A percentile compares a stretch with the other conserved stretches of the same genome.
Evolutionary conservation across 108 stramenopile genomes (phyloP).

Genomic region (Chaetoceros tenuissimus): DNA sequence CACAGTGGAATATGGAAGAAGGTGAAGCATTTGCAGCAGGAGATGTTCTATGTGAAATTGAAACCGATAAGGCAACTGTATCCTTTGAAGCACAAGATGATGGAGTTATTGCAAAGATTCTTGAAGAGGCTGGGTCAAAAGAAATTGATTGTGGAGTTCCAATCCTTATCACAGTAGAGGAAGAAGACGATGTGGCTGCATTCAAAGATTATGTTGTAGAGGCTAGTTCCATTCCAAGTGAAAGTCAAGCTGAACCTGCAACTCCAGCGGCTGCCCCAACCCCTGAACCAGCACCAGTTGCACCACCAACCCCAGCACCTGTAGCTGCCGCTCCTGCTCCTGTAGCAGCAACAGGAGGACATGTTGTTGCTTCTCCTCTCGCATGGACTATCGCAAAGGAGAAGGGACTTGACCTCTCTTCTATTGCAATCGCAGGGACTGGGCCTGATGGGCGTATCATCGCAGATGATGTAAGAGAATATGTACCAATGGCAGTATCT

Average conservation of each 20-base stretch:
- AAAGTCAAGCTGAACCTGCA: conserved; percentile 20
- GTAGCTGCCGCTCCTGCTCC: conserved; percentile 21
- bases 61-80: conserved; percentile 99
- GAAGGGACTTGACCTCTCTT: conserved; percentile 63
- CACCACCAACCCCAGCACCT: conserved; percentile 34
- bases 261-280: conserved; percentile 21
- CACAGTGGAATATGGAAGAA: conserved; percentile 74
- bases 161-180: conserved; percentile 89
- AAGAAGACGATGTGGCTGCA: conserved; percentile 71
- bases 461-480: conserved; percentile 40
- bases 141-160: conserved; percentile 88
- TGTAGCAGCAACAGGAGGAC: conserved; percentile 47
- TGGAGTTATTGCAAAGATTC: conserved; percentile 90
- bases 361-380: conserved; percentile 85
- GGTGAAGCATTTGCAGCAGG: conserved; percentile 84
- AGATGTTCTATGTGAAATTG: conserved; percentile 87
- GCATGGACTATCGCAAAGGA: conserved; percentile 85
- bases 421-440: conserved; percentile 59
- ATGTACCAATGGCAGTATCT: conserved; percentile 11
- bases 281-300: conserved; percentile 21
- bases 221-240: conserved; percentile 17
- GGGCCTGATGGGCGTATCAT: conserved; percentile 94
- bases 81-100: conserved; percentile 98
- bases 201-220: conserved; percentile 77
- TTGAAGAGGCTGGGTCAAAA: conserved; percentile 55